Evolutionary conservation across 257 asterid genomes (phyloP).

Genomic region (Solanum tacnaense): DNA sequence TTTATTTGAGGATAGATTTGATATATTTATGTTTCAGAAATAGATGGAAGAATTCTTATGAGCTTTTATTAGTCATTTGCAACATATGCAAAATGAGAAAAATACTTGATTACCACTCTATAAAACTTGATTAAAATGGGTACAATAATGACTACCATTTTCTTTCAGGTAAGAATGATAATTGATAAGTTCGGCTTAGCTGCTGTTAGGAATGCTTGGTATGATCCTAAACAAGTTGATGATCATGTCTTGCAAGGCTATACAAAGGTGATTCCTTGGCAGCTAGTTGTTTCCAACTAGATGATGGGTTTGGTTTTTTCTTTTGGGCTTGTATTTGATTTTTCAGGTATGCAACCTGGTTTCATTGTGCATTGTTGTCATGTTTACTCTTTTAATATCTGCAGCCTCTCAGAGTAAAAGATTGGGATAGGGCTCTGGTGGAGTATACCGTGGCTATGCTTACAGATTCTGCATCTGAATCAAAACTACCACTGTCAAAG

Average conservation of each 20-base stretch:
- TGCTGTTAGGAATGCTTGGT: slow-evolving; percentile 74
- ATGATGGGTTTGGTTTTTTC: neutral
- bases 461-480: slow-evolving; percentile 42
- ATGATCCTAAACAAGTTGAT: slow-evolving; percentile 63
- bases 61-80: neutral
- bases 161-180: slow-evolving; percentile 61
- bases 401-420: slow-evolving; percentile 83
- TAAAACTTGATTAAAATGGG: neutral
- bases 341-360: neutral
- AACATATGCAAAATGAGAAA: neutral
- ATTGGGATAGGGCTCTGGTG: slow-evolving; percentile 87
- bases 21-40: neutral
- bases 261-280: slow-evolving; percentile 53
- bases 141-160: neutral
- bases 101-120: neutral
- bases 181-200: slow-evolving; percentile 59
- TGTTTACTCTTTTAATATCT: neutral
- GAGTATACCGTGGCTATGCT: slow-evolving; percentile 75
- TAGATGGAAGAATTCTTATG: neutral
- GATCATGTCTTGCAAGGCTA: slow-evolving; percentile 78
- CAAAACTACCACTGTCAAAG: slow-evolving; percentile 41
- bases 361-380: neutral
- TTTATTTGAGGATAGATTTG: neutral
- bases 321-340: neutral
- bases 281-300: neutral